These are phyloP conservation scores for Forsythia suspensa DNA, from an alignment of 257 asterid species.

Conservation along the genomic window DNA sequence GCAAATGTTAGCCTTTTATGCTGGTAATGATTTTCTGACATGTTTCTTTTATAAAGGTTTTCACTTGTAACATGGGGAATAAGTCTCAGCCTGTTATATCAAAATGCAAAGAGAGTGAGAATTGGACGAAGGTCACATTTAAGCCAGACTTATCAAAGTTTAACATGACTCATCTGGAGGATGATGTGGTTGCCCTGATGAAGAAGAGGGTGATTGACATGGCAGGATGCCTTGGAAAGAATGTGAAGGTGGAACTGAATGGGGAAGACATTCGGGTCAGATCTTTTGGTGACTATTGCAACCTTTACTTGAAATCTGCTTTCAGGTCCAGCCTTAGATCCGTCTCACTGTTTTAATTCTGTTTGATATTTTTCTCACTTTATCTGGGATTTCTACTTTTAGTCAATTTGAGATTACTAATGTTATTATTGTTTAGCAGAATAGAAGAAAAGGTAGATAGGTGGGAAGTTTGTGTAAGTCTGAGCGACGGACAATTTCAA, in stretches of 20 bases:
- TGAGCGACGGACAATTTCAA: slow-evolving; percentile 96
- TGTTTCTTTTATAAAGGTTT: slow-evolving; percentile 52
- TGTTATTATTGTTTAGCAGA: slow-evolving; percentile 35
- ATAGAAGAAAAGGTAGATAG: slow-evolving; percentile 74
- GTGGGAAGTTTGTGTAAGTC: slow-evolving; percentile 90
- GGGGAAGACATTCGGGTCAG: slow-evolving; percentile 70
- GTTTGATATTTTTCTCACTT: not conserved
- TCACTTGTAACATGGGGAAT: slow-evolving; percentile 83
- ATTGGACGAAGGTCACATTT: slow-evolving; percentile 91
- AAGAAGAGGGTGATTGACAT: slow-evolving; percentile 88
- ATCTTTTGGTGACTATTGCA: slow-evolving; percentile 73
- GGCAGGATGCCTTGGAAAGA: slow-evolving; percentile 89
- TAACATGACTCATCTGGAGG: slow-evolving; percentile 81
- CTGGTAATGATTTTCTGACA: not conserved
- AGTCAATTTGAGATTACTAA: not conserved
- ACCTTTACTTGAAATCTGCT: slow-evolving; percentile 68
- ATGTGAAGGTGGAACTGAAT: slow-evolving; percentile 88
- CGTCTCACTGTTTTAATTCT: slow-evolving; percentile 46
- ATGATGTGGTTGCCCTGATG: slow-evolving; percentile 93
- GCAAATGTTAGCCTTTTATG: not conserved
- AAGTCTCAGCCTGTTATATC: slow-evolving; percentile 73
- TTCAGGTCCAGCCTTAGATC: slow-evolving; percentile 42
- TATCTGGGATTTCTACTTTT: not conserved
- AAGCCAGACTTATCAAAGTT: slow-evolving; percentile 93
- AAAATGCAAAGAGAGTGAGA: slow-evolving; percentile 74